Conservation (phyloP, 306 rosid genomes). For the Astragalus glycyphyllos region DNA sequence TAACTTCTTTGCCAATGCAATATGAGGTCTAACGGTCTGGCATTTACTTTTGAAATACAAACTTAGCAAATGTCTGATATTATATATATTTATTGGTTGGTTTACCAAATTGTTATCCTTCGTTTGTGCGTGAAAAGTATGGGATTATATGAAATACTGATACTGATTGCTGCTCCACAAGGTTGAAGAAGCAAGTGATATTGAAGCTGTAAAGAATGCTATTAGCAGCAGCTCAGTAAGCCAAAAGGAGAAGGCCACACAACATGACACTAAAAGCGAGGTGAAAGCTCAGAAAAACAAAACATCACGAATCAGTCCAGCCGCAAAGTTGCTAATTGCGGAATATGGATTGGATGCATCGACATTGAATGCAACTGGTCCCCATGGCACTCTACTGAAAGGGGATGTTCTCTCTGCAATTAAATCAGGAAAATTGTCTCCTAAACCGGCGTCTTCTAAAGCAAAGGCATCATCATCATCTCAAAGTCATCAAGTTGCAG, state of each 20-base stretch:
- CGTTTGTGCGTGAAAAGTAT: constrained; percentile 33
- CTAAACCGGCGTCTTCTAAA: constrained; percentile 62
- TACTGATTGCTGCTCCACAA: constrained; percentile 44
- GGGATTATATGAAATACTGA: constrained; percentile 46
- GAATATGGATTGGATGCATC: constrained; percentile 87
- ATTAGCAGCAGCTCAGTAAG: constrained; percentile 54
- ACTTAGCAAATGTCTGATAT: constrained; percentile 17
- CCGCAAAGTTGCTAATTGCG: constrained; percentile 81
- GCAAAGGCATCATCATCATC: constrained; percentile 56
- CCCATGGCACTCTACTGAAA: constrained; percentile 81
- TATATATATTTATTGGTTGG: constrained; percentile 23
- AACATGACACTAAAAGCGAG: constrained; percentile 49
- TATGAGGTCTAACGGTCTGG: constrained; percentile 23
- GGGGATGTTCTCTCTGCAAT: constrained; percentile 92
- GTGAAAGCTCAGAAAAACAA: constrained; percentile 50
- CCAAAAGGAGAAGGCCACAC: constrained; percentile 64
- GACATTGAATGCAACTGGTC: constrained; percentile 79
- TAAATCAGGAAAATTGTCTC: constrained; percentile 71
- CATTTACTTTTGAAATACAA: constrained; percentile 37
- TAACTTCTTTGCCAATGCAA: constrained; percentile 35
- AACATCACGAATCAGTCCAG: constrained; percentile 79
- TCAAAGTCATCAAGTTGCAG: constrained; percentile 55
- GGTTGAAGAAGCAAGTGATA: constrained; percentile 88
- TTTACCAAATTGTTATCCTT: constrained; percentile 25
- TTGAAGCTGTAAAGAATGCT: constrained; percentile 73